Base-by-base conservation (phyloP, 225 moss, liverwort and hornwort genomes). In the Straminergon stramineum region DNA sequence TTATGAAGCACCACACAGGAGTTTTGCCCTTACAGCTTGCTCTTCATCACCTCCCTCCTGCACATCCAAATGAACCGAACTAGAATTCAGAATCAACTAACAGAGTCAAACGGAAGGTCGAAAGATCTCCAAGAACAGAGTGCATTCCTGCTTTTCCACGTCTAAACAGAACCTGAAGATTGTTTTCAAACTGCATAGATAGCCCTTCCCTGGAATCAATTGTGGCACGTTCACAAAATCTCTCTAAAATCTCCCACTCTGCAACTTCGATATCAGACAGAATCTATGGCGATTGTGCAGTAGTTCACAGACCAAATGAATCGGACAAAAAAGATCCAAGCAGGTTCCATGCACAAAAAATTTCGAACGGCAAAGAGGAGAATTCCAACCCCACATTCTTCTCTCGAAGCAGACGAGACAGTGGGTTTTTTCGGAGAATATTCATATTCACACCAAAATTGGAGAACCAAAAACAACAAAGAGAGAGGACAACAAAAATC, bases 31-130 rank as follows among this genome's bases (percentile, higher is more conserved):
- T 91, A 91, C 91, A 88, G 87, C 48, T 86, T 90, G 86, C 84
- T 92, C 94, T 86, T 88, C 87, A 53, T 77, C 92, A 64, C 88
- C 91, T 90, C 91, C 90, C 88, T 90, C 94, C 94, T 94, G 92
- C 85, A 88, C 48, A 83, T 39, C 64, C 52, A 69, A 57, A 39
- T n/a, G 69, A 83, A 71, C 52, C 75, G 22, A 83, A 60, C 55
- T 62, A 61, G 26, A 13, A 87, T 28, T 92, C 84, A 89, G 76
- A 79, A 88, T 78, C 61, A 23, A 53, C 31, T 86, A 51, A 88
- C 61, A 15, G 37, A 61, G 73, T 45, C 21, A 3, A 37, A 83
- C 30, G 56, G 63, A 66, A 39, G 23, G 81, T 65, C 66, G 39
- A 41, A 57, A 82, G 45, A 79, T 23, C 26, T 76, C 58, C 43